Base-by-base conservation (phyloP, 2,329 filamentous ascomycete species). In the Sarocladiaceae sp. region DNA sequence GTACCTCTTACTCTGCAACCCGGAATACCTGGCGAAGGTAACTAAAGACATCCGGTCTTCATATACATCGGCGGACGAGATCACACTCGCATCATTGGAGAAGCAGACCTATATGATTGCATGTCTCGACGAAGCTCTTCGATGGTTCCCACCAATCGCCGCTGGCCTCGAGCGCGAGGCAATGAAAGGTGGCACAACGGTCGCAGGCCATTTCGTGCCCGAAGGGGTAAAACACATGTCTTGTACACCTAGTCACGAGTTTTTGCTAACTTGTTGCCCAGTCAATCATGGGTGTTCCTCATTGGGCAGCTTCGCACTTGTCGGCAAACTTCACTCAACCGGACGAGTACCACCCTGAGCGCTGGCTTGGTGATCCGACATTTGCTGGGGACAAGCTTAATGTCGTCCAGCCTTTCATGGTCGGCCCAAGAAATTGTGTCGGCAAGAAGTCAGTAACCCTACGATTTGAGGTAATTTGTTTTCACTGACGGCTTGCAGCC, bases 121-220 rank as follows among this genome's bases (percentile, higher is more conserved):
- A 4, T 64, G 61, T 37, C 55, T 75, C 12, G 62, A 72, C 2
- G 72, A 76, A 58, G 61, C 60, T 4, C 55, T 76, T 37, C 60
- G 73, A 17, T 58, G 69, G 35, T 71, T 69, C 46, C 67, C 70
- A 7, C 56, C 54, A 8, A 40, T 53, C 3, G 50, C 57, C 54
- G 48, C 42, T n/a, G 58, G 54, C 0, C 51, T 61, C 8, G 56
- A 56, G 2, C 44, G 69, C 0, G 40, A 64, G 12, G 60, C 62
- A 1, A 63, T 65, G 7, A 55, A 54, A 29, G 67, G 67, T 2
- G 69, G 68, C 6, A 62, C 60, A 1, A 59, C 20, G 2, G 59
- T 70, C 46, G 57, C 59, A n/a, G 61, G 60, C n/a, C 12, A 54
- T 12, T 62, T 55, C 17, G 56, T 71, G 2, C 65, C 68, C 1